These are phyloP conservation scores for Bertia moriformis DNA, from an alignment of 2,329 filamentous ascomycete species.

Conservation along the genomic window DNA sequence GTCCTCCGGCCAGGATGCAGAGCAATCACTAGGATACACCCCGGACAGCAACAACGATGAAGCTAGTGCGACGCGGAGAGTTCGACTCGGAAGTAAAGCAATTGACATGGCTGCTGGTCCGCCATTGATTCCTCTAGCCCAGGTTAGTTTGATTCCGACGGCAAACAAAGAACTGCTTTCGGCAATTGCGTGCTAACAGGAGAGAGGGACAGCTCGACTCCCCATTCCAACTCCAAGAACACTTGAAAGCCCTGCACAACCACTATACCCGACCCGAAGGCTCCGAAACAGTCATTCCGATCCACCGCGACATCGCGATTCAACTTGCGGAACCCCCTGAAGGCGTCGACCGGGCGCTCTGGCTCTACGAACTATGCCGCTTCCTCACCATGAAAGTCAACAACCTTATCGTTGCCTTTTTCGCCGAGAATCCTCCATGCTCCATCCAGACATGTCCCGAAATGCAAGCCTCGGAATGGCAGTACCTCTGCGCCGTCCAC, in stretches of 20 bases:
- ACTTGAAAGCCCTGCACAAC: constrained; percentile 83
- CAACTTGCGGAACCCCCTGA: constrained; percentile 67
- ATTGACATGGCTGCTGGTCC: constrained; percentile 85
- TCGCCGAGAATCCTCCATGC: constrained; percentile 80
- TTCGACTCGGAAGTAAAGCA: constrained; percentile 84
- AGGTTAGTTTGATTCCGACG: no score
- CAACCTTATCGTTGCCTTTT: constrained; percentile 77
- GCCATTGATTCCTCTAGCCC: constrained; percentile 69
- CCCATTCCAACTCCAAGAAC: constrained; percentile 91
- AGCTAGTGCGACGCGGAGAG: constrained; percentile 64
- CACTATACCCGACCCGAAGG: constrained; percentile 39
- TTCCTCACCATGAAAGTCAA: constrained; percentile 94
- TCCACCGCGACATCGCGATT: constrained; percentile 61
- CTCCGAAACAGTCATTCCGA: constrained; percentile 48
- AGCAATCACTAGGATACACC: constrained; percentile 39
- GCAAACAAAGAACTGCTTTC: no score
- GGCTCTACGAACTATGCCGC: constrained; percentile 95
- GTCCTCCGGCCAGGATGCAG: constrained; percentile 32
- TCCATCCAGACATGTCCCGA: constrained; percentile 82
- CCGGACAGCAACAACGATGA: constrained; percentile 42
- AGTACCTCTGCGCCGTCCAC: constrained; percentile 95
- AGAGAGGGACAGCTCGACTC: constrained; percentile 63
- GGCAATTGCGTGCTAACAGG: constrained; percentile 3
- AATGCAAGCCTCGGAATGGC: constrained; percentile 98
- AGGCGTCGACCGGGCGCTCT: constrained; percentile 72